Evolutionary conservation across 1,284 basidiomycete genomes (phyloP), one percentile per base, ranked within the genome.

Genomic region (Phellopilus nigrolimitatus): DNA sequence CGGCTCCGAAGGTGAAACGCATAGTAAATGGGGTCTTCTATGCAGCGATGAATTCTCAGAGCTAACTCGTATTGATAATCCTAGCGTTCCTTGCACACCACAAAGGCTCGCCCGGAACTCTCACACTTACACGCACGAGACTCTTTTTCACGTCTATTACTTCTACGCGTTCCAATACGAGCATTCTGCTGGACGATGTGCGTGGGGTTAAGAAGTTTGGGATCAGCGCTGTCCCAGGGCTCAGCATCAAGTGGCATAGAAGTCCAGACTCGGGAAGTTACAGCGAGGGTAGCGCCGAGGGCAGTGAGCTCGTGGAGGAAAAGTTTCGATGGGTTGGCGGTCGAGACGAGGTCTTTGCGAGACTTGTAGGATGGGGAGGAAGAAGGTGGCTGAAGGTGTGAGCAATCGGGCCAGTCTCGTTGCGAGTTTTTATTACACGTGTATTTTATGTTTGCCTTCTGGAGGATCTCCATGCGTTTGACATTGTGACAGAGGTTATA

Each of bases 11-110:
- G 28, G 46, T 24, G 38, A 48, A 28, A 43, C 22, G 25, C 28
- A 31, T 13, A 30, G 40, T 41, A 21, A 28, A 19, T 28, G 25
- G 8, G 15, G 7, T 49, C 15, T 10, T 24, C 28, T 31, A 12
- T 31, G 5, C 28, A 30, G 27, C 8, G 2, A 33, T 4, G 6
- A 22, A 10, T 19, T 8, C 40, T n/a, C 13, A 4, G 22, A 22
- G n/a, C 12, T 3, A 43, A 4, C 15, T 43, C n/a, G 4, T 48
- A n/a, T 30, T 48, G n/a, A 34, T 24, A n/a, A 34, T 21, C 56
- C n/a, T n/a, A 85, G 83, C 79, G 2, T 85, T 77, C 65, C 74
- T 80, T 40, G 80, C 80, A 33, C 80, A 84, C 53, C 71, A 78
- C 53, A 66, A 67, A 31, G 73, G 76, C 43, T 64, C 67, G 4